These are phyloP conservation scores for Diaporthe australafricana DNA, from an alignment of 2,329 filamentous ascomycete species.

Conservation along the genomic window DNA sequence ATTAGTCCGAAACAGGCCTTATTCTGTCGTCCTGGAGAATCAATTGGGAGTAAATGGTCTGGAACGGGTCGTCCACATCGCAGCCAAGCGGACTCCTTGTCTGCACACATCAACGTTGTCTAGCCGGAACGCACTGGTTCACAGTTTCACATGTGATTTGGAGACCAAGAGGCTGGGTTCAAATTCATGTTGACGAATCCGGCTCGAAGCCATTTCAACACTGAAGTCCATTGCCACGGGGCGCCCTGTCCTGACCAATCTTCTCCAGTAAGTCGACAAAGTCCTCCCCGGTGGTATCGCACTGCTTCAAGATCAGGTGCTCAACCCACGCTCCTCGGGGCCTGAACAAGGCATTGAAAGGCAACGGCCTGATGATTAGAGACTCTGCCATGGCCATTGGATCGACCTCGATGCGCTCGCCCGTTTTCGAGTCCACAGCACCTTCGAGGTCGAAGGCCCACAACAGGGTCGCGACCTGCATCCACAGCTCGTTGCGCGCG, in stretches of 20 bases:
- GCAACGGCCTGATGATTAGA: constrained; percentile 17
- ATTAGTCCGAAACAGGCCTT: too few relatives aligned
- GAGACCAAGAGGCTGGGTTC: background rate
- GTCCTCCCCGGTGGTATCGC: constrained; percentile 2
- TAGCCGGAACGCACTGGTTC: background rate
- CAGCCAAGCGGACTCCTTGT: background rate
- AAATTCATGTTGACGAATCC: background rate
- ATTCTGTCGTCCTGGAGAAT: too few relatives aligned
- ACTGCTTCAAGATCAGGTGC: background rate
- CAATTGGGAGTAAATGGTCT: background rate
- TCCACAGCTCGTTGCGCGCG: constrained; percentile 32
- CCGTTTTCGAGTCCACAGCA: constrained; percentile 7
- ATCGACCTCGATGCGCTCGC: constrained; percentile 16
- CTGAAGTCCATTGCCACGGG: background rate
- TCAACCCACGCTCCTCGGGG: constrained; percentile 25
- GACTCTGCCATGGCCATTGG: constrained; percentile 29
- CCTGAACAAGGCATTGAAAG: constrained; percentile 26
- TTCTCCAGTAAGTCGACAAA: constrained; percentile 23
- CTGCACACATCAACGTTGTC: background rate
- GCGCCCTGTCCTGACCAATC: constrained; percentile 15
- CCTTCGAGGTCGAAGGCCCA: constrained; percentile 35
- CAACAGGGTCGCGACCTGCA: constrained; percentile 27
- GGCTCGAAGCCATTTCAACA: background rate
- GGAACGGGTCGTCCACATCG: background rate
- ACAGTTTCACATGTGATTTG: background rate